Percentiles rank a stretch among this genome's conserved stretches.
phyloP scores from a whole-genome alignment of 345 rosid species.

The Populus alba region DNA sequence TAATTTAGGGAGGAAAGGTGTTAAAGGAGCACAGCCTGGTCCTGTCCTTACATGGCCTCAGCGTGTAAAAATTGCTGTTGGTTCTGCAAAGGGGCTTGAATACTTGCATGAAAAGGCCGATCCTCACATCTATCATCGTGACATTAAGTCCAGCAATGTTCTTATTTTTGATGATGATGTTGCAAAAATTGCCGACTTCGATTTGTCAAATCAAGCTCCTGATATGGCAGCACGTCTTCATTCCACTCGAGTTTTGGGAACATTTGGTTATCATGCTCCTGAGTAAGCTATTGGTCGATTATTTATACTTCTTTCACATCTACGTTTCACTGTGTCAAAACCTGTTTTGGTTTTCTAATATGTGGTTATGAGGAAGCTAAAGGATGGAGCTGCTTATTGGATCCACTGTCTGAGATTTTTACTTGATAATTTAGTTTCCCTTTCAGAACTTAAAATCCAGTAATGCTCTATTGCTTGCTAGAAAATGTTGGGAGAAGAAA shows the following conservation, averaged over 20 bases:
- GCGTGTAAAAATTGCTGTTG: slow-evolving; percentile 87
- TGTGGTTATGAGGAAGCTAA: background rate
- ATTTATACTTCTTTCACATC: background rate
- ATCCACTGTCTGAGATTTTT: background rate
- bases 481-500: background rate
- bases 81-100: slow-evolving; percentile 90
- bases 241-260: slow-evolving; percentile 93
- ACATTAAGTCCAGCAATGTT: slow-evolving; percentile 83
- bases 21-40: slow-evolving; percentile 83
- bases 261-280: slow-evolving; percentile 97
- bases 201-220: slow-evolving; percentile 90
- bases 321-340: background rate
- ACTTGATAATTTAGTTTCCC: background rate
- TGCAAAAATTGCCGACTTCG: slow-evolving; percentile 91
- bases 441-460: slow-evolving; percentile 6
- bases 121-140: slow-evolving; percentile 78
- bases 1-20: slow-evolving; percentile 57
- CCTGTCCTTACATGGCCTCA: slow-evolving; percentile 83
- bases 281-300: slow-evolving; percentile 54
- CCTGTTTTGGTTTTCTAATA: background rate
- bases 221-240: slow-evolving; percentile 89
- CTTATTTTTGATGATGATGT: slow-evolving; percentile 76
- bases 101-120: slow-evolving; percentile 84
- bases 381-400: background rate
- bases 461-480: slow-evolving; percentile 1